Conservation (phyloP, 225 moss, liverwort and hornwort species). For the Physcomitrium patens region DNA sequence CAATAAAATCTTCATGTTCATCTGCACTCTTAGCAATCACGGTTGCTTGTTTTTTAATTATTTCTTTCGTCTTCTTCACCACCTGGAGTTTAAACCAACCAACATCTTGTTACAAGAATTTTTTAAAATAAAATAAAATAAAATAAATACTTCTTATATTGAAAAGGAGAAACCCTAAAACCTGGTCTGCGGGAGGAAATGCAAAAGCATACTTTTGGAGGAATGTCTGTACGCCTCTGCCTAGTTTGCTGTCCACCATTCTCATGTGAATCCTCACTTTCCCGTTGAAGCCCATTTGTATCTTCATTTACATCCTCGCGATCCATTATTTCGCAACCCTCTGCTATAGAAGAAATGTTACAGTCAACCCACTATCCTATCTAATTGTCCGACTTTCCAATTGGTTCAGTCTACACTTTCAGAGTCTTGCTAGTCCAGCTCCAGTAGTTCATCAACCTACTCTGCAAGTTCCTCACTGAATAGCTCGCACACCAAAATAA, state of each 20-base stretch:
- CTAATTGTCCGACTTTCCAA: too few species aligned
- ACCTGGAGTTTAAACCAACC: slow-evolving; percentile 57
- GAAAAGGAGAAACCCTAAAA: too few species aligned
- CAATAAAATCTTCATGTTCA: slow-evolving; percentile 89
- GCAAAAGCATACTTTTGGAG: slow-evolving; percentile 38
- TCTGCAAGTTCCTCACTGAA: too few species aligned
- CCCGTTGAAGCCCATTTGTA: slow-evolving; percentile 31
- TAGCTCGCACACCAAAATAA: too few species aligned
- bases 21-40: slow-evolving; percentile 84
- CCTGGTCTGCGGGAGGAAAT: too few species aligned
- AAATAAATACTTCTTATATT: neutral
- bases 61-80: slow-evolving; percentile 83
- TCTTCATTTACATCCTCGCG: slow-evolving; percentile 24
- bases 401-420: too few species aligned
- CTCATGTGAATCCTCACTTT: slow-evolving; percentile 34
- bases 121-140: neutral
- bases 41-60: slow-evolving; percentile 86
- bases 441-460: too few species aligned
- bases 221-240: slow-evolving; percentile 34
- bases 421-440: too few species aligned
- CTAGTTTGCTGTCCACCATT: slow-evolving; percentile 24
- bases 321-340: slow-evolving; percentile 42
- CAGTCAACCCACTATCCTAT: too few species aligned
- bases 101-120: neutral
- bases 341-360: too few species aligned